Evolutionary conservation across 2,329 filamentous ascomycete species (phyloP).

Genomic region (Fusarium sacchari): DNA sequence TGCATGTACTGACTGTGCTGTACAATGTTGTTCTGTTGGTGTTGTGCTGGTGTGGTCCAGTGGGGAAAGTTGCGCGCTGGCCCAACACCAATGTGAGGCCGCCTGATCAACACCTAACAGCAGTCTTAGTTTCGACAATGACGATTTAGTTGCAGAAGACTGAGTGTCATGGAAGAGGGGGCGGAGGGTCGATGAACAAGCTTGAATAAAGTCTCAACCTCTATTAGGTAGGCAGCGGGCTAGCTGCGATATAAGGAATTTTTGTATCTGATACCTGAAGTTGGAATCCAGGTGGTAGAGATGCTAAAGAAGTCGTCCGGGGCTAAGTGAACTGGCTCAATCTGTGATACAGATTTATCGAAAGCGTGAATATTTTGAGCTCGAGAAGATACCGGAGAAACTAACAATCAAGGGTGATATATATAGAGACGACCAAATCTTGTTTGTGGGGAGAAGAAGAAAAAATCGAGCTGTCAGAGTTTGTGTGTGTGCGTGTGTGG

Average conservation of each 20-base stretch:
- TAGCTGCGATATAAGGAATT: not conserved
- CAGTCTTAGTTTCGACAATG: conserved; percentile 2
- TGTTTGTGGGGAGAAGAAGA: not conserved
- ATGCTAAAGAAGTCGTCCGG: not conserved
- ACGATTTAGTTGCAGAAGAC: not conserved
- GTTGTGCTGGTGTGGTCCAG: conserved; percentile 2
- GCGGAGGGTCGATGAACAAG: not conserved
- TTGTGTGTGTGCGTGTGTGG: not conserved
- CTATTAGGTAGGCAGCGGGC: not conserved
- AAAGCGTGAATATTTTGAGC: not conserved
- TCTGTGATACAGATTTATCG: not conserved
- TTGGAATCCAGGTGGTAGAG: not conserved
- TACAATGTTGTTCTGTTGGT: conserved; percentile 2
- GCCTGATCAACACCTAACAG: conserved; percentile 1
- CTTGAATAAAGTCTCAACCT: not conserved
- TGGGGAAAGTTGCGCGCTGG: conserved; percentile 5
- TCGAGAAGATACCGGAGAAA: not conserved
- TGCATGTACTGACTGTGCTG: not conserved
- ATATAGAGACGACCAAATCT: not conserved
- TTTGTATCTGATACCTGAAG: not conserved
- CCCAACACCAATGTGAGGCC: conserved; percentile 8
- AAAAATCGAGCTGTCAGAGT: not conserved
- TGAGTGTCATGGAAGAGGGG: not conserved
- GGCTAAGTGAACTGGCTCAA: not conserved
- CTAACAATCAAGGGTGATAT: not conserved